phyloP scores from a whole-genome alignment of 2,329 filamentous ascomycete species.

The Trichoderma polysporum region DNA sequence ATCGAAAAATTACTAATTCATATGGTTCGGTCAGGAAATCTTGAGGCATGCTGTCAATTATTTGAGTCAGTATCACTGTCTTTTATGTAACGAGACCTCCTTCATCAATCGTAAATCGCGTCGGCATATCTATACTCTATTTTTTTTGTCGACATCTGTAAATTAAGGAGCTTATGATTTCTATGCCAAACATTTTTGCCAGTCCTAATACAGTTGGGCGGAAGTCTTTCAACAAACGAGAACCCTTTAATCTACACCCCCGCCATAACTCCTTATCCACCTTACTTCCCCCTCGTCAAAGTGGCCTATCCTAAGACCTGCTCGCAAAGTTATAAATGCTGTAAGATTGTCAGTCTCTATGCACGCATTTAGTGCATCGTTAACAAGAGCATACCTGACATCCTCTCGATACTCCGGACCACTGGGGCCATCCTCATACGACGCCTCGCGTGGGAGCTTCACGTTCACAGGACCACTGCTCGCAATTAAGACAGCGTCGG shows the following conservation, averaged over 20 bases:
- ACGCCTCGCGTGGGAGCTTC: not conserved
- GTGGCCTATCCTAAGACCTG: not conserved
- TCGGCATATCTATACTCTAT: not conserved
- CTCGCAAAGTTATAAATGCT: slow-evolving; percentile 23
- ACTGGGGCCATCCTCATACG: slow-evolving; percentile 9
- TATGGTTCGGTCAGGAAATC: too few species aligned
- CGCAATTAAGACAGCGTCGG: slow-evolving; percentile 22
- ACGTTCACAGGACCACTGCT: slow-evolving; percentile 57
- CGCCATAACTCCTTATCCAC: not conserved
- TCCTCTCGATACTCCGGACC: slow-evolving; percentile 30
- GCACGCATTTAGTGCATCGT: too few species aligned
- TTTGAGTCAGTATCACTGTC: not conserved
- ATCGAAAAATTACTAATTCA: too few species aligned
- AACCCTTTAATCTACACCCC: not conserved
- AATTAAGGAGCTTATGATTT: not conserved
- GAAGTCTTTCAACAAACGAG: not conserved
- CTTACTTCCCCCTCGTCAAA: not conserved
- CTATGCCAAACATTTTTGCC: not conserved
- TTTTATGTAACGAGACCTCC: not conserved
- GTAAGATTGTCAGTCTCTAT: not conserved
- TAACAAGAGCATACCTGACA: slow-evolving; percentile 31
- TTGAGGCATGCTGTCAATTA: too few species aligned
- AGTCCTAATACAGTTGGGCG: not conserved
- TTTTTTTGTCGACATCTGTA: not conserved
- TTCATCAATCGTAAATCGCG: not conserved